Conservation (phyloP, 2,329 filamentous ascomycete genomes). For the Neonectria neomacrospora region DNA sequence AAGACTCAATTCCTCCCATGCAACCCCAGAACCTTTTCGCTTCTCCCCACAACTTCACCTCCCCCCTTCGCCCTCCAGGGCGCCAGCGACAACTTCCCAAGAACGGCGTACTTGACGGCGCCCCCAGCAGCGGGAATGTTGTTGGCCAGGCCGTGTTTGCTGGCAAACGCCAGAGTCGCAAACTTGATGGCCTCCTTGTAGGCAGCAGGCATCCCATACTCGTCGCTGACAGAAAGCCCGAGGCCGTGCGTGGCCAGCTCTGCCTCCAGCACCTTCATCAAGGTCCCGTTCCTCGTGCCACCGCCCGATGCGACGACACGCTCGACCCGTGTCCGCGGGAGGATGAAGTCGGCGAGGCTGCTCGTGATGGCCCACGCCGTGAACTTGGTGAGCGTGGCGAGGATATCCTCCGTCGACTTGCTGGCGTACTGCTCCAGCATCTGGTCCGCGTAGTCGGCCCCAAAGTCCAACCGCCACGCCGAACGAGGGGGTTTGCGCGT, state of each 20-base stretch:
- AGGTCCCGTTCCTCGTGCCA: constrained; percentile 40
- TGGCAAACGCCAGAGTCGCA: constrained; percentile 45
- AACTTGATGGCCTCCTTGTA: constrained; percentile 49
- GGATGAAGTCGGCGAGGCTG: constrained; percentile 41
- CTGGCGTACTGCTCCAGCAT: constrained; percentile 22
- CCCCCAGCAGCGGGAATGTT: constrained; percentile 46
- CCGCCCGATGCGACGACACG: constrained; percentile 44
- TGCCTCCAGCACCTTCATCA: no score
- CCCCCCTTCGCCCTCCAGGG: no score
- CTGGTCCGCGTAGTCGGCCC: constrained; percentile 40
- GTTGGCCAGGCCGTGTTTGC: constrained; percentile 42
- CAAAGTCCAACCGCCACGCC: constrained; percentile 46
- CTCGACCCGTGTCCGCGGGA: constrained; percentile 34
- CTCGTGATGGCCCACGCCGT: constrained; percentile 32
- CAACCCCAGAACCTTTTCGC: no score
- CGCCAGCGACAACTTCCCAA: constrained; percentile 46
- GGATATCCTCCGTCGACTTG: constrained; percentile 6
- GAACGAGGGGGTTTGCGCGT: constrained; percentile 43
- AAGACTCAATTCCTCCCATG: no score
- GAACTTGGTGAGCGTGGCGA: constrained; percentile 13
- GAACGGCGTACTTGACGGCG: constrained; percentile 43
- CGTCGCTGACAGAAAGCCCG: no score
- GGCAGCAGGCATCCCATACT: constrained; percentile 44
- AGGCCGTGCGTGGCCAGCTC: no score
- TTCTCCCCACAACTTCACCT: no score